A percentile compares a stretch with the other conserved stretches of the same genome.
Evolutionary conservation across 305 asterid genomes (phyloP).

Genomic region (Solanum aculeatissimum): DNA sequence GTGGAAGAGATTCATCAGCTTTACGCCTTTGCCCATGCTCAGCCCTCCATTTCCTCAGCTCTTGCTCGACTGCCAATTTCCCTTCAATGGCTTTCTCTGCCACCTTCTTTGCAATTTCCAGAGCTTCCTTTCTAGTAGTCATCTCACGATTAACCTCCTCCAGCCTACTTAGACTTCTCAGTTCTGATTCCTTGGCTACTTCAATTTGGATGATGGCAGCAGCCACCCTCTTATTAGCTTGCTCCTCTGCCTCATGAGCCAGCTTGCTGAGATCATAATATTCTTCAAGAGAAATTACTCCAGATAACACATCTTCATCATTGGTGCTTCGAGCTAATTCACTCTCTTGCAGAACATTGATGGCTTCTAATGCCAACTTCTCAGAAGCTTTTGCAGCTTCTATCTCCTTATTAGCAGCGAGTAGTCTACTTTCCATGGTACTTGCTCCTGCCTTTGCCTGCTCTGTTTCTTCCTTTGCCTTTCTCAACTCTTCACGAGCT

Average conservation of each 20-base stretch:
- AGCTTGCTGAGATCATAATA: conserved; percentile 73
- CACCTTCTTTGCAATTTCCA: conserved; percentile 45
- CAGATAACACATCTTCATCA: conserved; percentile 29
- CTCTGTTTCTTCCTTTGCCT: conserved; percentile 54
- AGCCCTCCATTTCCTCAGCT: conserved; percentile 69
- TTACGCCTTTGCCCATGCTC: conserved; percentile 62
- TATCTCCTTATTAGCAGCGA: conserved; percentile 58
- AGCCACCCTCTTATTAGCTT: conserved; percentile 52
- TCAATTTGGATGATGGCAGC: conserved; percentile 54
- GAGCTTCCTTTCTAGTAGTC: conserved; percentile 35
- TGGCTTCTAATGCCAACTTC: conserved; percentile 76
- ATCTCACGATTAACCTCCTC: conserved; percentile 48
- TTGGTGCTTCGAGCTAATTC: conserved; percentile 33
- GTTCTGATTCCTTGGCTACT: conserved; percentile 61
- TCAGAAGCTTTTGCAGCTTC: conserved; percentile 85
- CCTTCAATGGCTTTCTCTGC: conserved; percentile 66
- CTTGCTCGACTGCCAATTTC: conserved; percentile 63
- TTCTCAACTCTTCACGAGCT: conserved; percentile 49
- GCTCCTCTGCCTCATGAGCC: conserved; percentile 84
- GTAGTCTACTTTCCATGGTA: conserved; percentile 44
- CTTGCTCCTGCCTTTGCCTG: conserved; percentile 61
- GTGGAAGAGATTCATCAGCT: conserved; percentile 23
- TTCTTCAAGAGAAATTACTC: conserved; percentile 56
- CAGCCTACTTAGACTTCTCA: conserved; percentile 41
- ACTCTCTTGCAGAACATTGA: conserved; percentile 57